phyloP scores from a whole-genome alignment of 208 protist species.

The Balamuthia mandrillaris region DNA sequence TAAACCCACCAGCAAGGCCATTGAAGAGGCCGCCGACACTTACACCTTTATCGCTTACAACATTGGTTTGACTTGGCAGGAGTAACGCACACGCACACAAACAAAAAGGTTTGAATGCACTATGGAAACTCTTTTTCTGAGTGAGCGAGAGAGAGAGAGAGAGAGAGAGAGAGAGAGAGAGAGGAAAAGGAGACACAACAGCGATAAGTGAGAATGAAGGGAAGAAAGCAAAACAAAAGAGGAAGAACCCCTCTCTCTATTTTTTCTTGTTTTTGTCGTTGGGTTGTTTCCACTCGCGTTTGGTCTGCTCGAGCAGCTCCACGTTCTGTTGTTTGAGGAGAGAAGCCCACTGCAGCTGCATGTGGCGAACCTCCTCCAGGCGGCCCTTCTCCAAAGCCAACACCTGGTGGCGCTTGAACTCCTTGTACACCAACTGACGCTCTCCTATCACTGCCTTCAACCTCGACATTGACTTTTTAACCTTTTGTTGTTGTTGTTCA shows the following conservation, averaged over 20 bases:
- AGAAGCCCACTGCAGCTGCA: conserved; percentile 1
- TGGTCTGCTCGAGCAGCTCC: conserved; percentile 28
- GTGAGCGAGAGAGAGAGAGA: too few species aligned
- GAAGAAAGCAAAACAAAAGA: background rate
- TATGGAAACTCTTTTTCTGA: too few species aligned
- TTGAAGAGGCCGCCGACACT: conserved; percentile 82
- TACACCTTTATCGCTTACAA: conserved; percentile 87
- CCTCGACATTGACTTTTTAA: conserved; percentile 52
- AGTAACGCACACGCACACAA: too few species aligned
- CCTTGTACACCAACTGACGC: conserved; percentile 32
- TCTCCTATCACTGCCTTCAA: conserved; percentile 55
- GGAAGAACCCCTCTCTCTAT: background rate
- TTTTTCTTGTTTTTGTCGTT: background rate
- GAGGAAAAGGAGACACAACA: too few species aligned
- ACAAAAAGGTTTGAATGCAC: too few species aligned
- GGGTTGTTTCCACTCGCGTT: too few species aligned
- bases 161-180: too few species aligned
- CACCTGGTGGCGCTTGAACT: conserved; percentile 12
- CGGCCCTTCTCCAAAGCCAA: conserved; percentile 14
- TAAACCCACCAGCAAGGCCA: conserved; percentile 84
- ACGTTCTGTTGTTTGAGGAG: background rate
- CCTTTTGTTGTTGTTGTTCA: background rate
- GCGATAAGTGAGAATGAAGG: too few species aligned
- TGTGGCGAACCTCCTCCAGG: background rate
- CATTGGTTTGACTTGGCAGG: conserved; percentile 68